A percentile compares a stretch with the other conserved stretches of the same genome.
These are phyloP conservation scores for Neurospora terricola DNA, from an alignment of 495 filamentous ascomycete species.

Conservation along the genomic window DNA sequence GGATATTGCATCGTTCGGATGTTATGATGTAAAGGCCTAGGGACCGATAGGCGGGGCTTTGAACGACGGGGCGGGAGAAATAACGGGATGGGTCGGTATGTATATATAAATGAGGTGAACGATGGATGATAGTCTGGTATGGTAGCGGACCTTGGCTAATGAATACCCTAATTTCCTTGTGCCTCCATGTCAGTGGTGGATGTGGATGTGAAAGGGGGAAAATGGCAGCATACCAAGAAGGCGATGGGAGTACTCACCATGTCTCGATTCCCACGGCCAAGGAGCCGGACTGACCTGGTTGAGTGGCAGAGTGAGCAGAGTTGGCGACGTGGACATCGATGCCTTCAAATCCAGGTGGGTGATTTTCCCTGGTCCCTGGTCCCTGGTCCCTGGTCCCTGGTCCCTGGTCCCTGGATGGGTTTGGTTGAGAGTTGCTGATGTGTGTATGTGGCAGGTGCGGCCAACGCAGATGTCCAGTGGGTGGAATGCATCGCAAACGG, in stretches of 20 bases:
- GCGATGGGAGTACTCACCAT: background rate
- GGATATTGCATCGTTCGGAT: background rate
- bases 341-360: too few species aligned
- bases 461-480: background rate
- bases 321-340: too few species aligned
- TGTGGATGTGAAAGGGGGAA: background rate
- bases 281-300: too few species aligned
- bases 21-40: background rate
- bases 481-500: too few species aligned
- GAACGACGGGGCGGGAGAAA: background rate
- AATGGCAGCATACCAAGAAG: background rate
- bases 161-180: background rate
- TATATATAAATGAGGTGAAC: background rate
- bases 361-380: too few species aligned
- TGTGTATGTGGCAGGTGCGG: background rate
- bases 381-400: too few species aligned
- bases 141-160: background rate
- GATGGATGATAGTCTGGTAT: background rate
- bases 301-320: too few species aligned
- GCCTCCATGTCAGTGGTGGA: background rate
- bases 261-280: too few species aligned
- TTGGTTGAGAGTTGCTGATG: too few species aligned
- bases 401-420: too few species aligned
- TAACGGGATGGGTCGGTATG: background rate
- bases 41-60: background rate